phyloP scores from a whole-genome alignment of 176 grass and related monocot genomes.

The Musa acuminata region DNA sequence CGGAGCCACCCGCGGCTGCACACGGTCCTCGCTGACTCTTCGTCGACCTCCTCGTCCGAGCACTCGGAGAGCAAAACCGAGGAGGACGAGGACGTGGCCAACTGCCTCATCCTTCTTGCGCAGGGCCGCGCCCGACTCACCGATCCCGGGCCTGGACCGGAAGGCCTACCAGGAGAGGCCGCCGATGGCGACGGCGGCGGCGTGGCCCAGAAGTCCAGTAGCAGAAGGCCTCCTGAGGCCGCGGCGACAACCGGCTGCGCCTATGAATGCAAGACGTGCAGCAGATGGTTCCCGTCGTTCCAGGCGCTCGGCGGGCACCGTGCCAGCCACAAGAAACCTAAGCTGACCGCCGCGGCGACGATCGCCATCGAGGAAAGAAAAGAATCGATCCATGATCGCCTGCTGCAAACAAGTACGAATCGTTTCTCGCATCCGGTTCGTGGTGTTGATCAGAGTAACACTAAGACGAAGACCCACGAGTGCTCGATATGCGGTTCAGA shows the following conservation, averaged over 20 bases:
- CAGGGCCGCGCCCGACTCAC: constrained; percentile 12
- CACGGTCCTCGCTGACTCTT: not conserved
- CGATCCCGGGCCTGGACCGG: not conserved
- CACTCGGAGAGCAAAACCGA: constrained; percentile 43
- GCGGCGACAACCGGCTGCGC: constrained; percentile 26
- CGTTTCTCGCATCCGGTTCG: constrained; percentile 14
- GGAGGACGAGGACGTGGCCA: constrained; percentile 67
- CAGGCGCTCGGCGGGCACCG: constrained; percentile 9
- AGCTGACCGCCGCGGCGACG: constrained; percentile 3
- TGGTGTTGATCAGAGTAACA: not conserved
- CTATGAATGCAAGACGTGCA: constrained; percentile 72
- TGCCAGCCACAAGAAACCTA: constrained; percentile 7
- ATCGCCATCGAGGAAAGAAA: not conserved
- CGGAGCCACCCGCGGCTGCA: constrained; percentile 16
- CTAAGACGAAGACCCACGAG: no score
- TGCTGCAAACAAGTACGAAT: not conserved
- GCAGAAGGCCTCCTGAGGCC: constrained; percentile 35
- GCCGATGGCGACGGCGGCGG: not conserved
- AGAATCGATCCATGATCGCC: not conserved
- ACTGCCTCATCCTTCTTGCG: constrained; percentile 81
- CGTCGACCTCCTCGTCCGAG: constrained; percentile 22
- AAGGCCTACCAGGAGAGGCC: no score
- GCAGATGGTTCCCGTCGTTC: constrained; percentile 33
- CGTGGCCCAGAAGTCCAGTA: constrained; percentile 29
- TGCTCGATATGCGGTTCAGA: no score